Conservation (phyloP, 306 rosid genomes). For the Morella rubra region DNA sequence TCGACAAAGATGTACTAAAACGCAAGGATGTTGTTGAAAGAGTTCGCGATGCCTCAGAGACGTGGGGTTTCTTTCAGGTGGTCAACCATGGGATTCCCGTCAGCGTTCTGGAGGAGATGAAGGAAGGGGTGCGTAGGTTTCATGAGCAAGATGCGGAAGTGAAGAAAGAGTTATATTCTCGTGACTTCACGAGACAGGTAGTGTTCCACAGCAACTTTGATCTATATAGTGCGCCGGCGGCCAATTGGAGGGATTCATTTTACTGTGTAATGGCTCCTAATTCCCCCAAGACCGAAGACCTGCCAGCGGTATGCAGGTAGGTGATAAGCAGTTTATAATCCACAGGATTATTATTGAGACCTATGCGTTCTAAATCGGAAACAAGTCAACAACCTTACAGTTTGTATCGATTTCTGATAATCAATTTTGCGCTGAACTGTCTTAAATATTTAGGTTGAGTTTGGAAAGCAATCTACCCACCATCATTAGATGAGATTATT, state of each 20-base stretch:
- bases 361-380: no score
- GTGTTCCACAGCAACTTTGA: slow-evolving; percentile 36
- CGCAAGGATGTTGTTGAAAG: slow-evolving; percentile 25
- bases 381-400: no score
- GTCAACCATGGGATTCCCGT: slow-evolving; percentile 42
- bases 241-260: slow-evolving; percentile 34
- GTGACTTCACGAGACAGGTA: slow-evolving; percentile 19
- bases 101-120: slow-evolving; percentile 38
- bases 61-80: slow-evolving; percentile 46
- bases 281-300: slow-evolving; percentile 21
- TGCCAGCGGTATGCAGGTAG: slow-evolving; percentile 29
- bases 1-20: slow-evolving; percentile 2
- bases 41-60: slow-evolving; percentile 38
- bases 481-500: no score
- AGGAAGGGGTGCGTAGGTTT: slow-evolving; percentile 34
- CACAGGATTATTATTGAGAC: no score
- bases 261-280: not conserved
- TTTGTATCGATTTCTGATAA: no score
- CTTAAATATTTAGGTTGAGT: no score
- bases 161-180: slow-evolving; percentile 33
- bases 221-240: slow-evolving; percentile 11
- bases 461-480: no score
- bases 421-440: no score
- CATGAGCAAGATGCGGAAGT: slow-evolving; percentile 35
- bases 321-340: no score